Evolutionary conservation across 202 grass and related monocot genomes (phyloP), one percentile per base, ranked within the genome.

Genomic region (Tripidium arundinaceum): DNA sequence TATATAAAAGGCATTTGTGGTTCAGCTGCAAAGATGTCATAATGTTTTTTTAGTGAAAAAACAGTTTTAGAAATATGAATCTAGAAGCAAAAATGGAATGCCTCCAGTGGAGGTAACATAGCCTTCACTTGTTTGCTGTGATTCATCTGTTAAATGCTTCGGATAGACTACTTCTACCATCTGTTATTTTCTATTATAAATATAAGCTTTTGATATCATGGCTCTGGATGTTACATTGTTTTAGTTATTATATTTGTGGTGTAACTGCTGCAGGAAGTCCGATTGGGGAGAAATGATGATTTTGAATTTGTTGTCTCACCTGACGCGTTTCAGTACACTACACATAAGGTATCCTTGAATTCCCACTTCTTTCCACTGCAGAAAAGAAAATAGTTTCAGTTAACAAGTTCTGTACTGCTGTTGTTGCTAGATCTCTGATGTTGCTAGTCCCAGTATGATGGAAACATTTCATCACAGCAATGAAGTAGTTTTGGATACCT

Each of bases 291-390:
- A 27, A 83, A 83, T 68, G 76, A 91, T 87, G 78, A 82, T 68
- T 79, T 92, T 68, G 87, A 92, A 55, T 90, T 97, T 89, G 49
- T 92, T 31, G 77, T 94, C 27, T 92, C 94, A 34, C 91, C 91
- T 89, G 94, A 97, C 40, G 84, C 74, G 31, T 54, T 97, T 88
- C 50, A 81, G 18, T 97, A 90, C 63, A 77, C 69, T 70, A 82
- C 65, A 67, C 65, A 90, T 83, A 81, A 94, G 91, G 94, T 97
- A 82, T 42, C 13, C 25, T 67, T 74, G 3, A 57, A 57, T 36
- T 57, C 47, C 14, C 19, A 26, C 15, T 29, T 57, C 60, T 81
- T 60, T 29, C 16, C 28, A 74, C 29, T 75, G 8, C 16, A 47
- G 31, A 72, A 14, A 8, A 89, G 15, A 83, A 87, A 42, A 36